phyloP scores from a whole-genome alignment of 208 protist genomes.

The Acanthamoeba lenticulata region DNA sequence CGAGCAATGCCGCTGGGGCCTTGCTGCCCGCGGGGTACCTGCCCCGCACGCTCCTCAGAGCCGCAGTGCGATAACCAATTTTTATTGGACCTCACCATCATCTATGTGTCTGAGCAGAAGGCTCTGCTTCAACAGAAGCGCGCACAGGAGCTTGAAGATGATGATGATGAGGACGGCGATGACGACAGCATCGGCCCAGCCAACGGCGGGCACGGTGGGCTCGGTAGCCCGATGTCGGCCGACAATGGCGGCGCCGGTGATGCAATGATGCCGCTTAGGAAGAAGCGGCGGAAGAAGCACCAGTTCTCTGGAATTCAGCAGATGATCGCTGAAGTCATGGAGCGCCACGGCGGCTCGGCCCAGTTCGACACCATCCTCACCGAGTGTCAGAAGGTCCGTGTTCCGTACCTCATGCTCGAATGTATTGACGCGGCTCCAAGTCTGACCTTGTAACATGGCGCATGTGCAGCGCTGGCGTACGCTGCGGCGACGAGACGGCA shows the following conservation, averaged over 20 bases:
- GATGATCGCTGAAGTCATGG: slow-evolving; percentile 54
- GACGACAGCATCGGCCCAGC: background rate
- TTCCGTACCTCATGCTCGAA: background rate
- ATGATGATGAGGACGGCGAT: background rate
- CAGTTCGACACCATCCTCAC: slow-evolving; percentile 38
- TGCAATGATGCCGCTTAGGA: background rate
- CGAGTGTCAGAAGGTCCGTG: slow-evolving; percentile 31
- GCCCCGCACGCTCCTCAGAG: background rate
- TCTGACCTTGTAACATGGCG: background rate
- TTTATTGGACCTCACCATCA: background rate
- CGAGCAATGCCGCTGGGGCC: background rate
- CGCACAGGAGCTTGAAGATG: too few species aligned
- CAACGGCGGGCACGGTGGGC: background rate
- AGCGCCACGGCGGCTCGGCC: slow-evolving; percentile 30
- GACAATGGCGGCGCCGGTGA: background rate
- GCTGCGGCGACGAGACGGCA: slow-evolving; percentile 33
- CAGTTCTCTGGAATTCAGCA: slow-evolving; percentile 57
- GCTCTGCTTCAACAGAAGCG: too few species aligned
- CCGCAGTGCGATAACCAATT: too few species aligned
- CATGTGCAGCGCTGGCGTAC: slow-evolving; percentile 51
- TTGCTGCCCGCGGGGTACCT: background rate
- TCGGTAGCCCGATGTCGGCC: background rate
- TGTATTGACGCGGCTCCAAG: background rate
- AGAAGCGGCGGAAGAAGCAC: slow-evolving; percentile 55
- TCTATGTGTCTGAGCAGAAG: too few species aligned